Evolutionary conservation across 768 basidiomycete genomes (phyloP), one percentile per base, ranked within the genome.

Genomic region (Lentinula boryana): DNA sequence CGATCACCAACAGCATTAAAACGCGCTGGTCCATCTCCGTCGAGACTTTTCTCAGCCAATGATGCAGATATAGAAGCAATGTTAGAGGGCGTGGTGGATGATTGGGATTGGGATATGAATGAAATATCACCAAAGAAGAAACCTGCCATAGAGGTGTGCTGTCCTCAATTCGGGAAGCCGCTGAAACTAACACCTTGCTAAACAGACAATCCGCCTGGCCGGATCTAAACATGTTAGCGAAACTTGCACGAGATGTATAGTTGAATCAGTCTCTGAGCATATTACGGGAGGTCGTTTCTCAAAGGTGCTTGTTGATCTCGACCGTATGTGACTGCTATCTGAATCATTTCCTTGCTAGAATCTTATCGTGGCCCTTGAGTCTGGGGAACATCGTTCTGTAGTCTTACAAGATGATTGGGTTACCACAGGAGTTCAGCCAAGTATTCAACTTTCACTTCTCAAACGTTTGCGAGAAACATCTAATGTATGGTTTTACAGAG

Each of bases 361-460:
- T 48, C 65, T 94, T 61, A 70, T 72, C 3, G 84, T 88, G 4
- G 76, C 73, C 48, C 68, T 81, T 1, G 74, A 80, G 32, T 68
- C 64, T 8, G 74, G 72, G 33, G 79, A 77, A 40, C 62, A 59
- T 32, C 75, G 83, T 12, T 72, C 70, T 13, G 82, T 95, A 5
- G 74, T 84, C 52, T 78, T 98, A 1, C 79, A 75, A 35, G 90
- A 94, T 61, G 91, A 95, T 64, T 97, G 94, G 93, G 75, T 79
- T 5, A 73, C 80, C 21, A 81, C 86, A 7, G 83, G 86, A 51
- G 74, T 91, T 54, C 79, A 79, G 7, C 65, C 75, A 63, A 89
- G 91, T 91, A 65, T 7, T 77, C 68, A 35, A 10, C 33, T n/a
- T 31, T 13, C 12, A 7, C 27, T 5, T 53, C 52, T 21, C 13